Evolutionary conservation across 2,329 filamentous ascomycete genomes (phyloP).

Genomic region (Coleophoma cylindrospora): DNA sequence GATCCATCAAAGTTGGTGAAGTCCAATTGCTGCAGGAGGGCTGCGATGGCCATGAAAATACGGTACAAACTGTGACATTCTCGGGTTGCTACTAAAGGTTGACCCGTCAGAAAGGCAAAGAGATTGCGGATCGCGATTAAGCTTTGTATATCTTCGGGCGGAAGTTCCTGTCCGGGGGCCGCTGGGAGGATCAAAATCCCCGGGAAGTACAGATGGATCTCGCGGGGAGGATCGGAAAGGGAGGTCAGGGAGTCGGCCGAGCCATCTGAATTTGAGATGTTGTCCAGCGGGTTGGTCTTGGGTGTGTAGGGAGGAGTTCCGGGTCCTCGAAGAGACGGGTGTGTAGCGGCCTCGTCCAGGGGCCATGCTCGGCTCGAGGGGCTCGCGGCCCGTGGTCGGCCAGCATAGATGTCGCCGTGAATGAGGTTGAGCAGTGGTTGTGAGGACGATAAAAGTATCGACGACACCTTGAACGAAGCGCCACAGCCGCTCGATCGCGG

Average conservation of each 20-base stretch:
- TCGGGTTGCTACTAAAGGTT: slow-evolving; percentile 56
- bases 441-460: slow-evolving; percentile 49
- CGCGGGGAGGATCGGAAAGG: slow-evolving; percentile 28
- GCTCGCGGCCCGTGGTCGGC: slow-evolving; percentile 29
- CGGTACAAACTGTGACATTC: slow-evolving; percentile 45
- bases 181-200: slow-evolving; percentile 8
- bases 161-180: slow-evolving; percentile 23
- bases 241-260: slow-evolving; percentile 14
- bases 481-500: slow-evolving; percentile 43
- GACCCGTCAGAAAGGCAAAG: slow-evolving; percentile 60
- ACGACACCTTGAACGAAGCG: slow-evolving; percentile 56
- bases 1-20: slow-evolving; percentile 52
- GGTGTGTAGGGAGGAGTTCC: slow-evolving; percentile 33
- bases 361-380: slow-evolving; percentile 43
- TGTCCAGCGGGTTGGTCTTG: slow-evolving; percentile 6
- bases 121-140: slow-evolving; percentile 58
- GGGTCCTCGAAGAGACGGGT: slow-evolving; percentile 24
- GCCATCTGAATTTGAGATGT: slow-evolving; percentile 13
- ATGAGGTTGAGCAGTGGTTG: slow-evolving; percentile 13
- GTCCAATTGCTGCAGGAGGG: slow-evolving; percentile 49
- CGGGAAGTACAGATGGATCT: slow-evolving; percentile 51
- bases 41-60: slow-evolving; percentile 49
- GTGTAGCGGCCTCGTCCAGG: slow-evolving; percentile 42
- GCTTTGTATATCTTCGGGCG: slow-evolving; percentile 44
- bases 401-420: slow-evolving; percentile 3